phyloP scores from a whole-genome alignment of 768 basidiomycete genomes.

The Amanita jacksonii region DNA sequence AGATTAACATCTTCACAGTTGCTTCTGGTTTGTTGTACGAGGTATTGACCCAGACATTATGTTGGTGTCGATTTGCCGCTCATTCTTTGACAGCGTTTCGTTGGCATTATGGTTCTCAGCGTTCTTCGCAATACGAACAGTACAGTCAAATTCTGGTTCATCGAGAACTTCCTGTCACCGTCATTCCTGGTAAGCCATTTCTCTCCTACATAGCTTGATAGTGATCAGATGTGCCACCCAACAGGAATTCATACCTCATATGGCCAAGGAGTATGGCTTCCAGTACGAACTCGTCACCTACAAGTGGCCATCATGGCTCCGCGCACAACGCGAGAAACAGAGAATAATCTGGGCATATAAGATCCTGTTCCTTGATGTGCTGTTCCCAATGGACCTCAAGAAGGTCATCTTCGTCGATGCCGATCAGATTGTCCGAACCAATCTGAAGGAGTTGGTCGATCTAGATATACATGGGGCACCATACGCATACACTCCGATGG shows the following conservation, averaged over 20 bases:
- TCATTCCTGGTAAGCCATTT: slow-evolving; percentile 70
- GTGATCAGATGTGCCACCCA: not conserved
- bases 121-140: slow-evolving; percentile 91
- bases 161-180: slow-evolving; percentile 97
- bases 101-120: slow-evolving; percentile 95
- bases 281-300: slow-evolving; percentile 97
- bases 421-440: slow-evolving; percentile 94
- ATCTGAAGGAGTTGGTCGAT: slow-evolving; percentile 90
- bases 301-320: slow-evolving; percentile 98
- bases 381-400: slow-evolving; percentile 98
- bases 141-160: slow-evolving; percentile 99
- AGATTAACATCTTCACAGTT: slow-evolving; percentile 98
- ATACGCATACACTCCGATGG: slow-evolving; percentile 97
- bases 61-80: slow-evolving; percentile 1
- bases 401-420: slow-evolving; percentile 99
- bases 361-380: slow-evolving; percentile 96
- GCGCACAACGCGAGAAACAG: slow-evolving; percentile 96
- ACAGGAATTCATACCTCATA: slow-evolving; percentile 90
- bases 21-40: slow-evolving; percentile 95
- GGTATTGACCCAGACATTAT: slow-evolving; percentile 29
- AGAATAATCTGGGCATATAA: slow-evolving; percentile 99
- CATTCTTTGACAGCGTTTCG: slow-evolving; percentile 63
- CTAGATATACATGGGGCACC: slow-evolving; percentile 88
- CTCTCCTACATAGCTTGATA: not conserved
- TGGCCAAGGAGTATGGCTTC: slow-evolving; percentile 87